A percentile compares a stretch with the other conserved stretches of the same genome.
Evolutionary conservation across 2,329 filamentous ascomycete genomes (phyloP).

Genomic region (Aspergillus sergii): DNA sequence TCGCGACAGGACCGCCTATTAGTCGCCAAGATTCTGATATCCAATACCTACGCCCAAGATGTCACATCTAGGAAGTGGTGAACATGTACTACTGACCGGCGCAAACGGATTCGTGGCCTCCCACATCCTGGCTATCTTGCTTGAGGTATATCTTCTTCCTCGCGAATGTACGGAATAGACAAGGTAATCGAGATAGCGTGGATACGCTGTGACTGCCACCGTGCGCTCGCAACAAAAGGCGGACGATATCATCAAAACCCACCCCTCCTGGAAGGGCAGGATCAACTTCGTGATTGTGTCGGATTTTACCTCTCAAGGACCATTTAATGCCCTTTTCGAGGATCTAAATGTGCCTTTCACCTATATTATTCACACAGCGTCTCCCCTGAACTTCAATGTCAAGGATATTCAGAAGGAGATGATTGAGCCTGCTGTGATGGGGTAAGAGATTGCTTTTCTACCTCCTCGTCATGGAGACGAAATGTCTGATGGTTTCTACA

Average conservation of each 20-base stretch:
- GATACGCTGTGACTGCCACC: slow-evolving; percentile 14
- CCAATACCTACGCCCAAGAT: no score
- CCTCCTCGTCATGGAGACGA: no score
- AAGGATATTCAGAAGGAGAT: slow-evolving; percentile 46
- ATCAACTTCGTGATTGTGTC: slow-evolving; percentile 51
- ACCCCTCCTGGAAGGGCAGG: slow-evolving; percentile 43
- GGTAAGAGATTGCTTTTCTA: slow-evolving; percentile 25
- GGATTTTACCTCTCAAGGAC: slow-evolving; percentile 23
- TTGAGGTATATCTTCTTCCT: slow-evolving; percentile 42
- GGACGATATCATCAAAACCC: slow-evolving; percentile 52
- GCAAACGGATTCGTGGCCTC: slow-evolving; percentile 21
- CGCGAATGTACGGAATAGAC: no score
- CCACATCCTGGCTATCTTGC: slow-evolving; percentile 38
- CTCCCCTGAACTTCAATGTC: slow-evolving; percentile 58
- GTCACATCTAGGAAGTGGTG: no score
- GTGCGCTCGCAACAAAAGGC: slow-evolving; percentile 16
- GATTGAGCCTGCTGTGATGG: slow-evolving; percentile 57
- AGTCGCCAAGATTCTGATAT: no score
- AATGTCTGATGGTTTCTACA: slow-evolving; percentile 21
- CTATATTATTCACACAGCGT: slow-evolving; percentile 63
- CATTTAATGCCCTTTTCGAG: slow-evolving; percentile 37
- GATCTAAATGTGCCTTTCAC: slow-evolving; percentile 39
- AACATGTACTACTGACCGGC: slow-evolving; percentile 15
- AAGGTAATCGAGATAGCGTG: not conserved
- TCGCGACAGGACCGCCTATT: no score